Conservation (phyloP, 768 basidiomycete species). For the Exsudoporus frostii region DNA sequence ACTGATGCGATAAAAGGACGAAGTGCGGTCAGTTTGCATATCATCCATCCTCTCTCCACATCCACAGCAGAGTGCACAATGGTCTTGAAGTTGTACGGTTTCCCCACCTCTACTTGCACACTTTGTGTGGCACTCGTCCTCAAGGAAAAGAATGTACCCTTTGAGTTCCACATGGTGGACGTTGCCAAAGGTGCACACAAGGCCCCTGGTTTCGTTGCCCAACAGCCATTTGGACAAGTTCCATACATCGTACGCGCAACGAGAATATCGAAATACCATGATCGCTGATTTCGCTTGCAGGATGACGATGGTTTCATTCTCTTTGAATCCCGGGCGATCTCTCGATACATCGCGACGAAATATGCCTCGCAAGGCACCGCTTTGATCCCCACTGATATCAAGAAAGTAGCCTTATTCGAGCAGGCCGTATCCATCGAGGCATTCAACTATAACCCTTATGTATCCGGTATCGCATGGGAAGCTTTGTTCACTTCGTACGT, state of each 20-base stretch:
- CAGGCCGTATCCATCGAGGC: conserved; percentile 51
- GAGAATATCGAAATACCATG: too few relatives aligned
- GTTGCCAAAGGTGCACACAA: conserved; percentile 45
- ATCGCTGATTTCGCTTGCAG: conserved; percentile 1
- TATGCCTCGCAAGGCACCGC: conserved; percentile 34
- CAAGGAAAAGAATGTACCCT: conserved; percentile 55
- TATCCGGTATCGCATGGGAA: conserved; percentile 40
- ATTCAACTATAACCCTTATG: conserved; percentile 49
- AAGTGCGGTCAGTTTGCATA: background rate
- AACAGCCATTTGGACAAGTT: conserved; percentile 57
- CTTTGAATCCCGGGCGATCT: conserved; percentile 42
- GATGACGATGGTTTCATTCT: conserved; percentile 42
- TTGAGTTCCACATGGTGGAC: conserved; percentile 44
- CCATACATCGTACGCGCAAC: conserved; percentile 29
- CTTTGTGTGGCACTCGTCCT: conserved; percentile 48
- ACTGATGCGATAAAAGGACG: too few relatives aligned
- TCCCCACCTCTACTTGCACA: conserved; percentile 41
- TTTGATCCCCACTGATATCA: conserved; percentile 36
- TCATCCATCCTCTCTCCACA: background rate
- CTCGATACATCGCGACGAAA: conserved; percentile 40
- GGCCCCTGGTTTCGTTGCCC: conserved; percentile 38
- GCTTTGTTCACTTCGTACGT: conserved; percentile 45
- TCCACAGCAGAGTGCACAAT: conserved; percentile 1
- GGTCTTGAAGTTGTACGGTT: conserved; percentile 22
- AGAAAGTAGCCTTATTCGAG: conserved; percentile 44